These are phyloP conservation scores for Candida morakotiae DNA, from an alignment of 805 yeast genomes.

Conservation along the genomic window DNA sequence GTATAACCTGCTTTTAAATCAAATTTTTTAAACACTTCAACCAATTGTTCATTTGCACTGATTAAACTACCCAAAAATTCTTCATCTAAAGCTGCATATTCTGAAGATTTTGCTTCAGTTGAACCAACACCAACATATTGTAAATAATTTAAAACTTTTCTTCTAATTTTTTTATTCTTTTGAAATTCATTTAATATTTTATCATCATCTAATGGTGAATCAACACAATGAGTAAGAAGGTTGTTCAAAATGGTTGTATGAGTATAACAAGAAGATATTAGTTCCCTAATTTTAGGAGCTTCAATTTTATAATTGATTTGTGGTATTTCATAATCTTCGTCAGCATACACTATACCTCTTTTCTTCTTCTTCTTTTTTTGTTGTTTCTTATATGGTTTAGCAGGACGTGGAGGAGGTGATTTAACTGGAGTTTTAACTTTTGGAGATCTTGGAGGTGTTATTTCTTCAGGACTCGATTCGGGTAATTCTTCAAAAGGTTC, in stretches of 20 bases:
- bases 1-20: constrained; percentile 50
- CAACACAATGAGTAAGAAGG: constrained; percentile 39
- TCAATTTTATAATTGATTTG: constrained; percentile 65
- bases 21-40: constrained; percentile 63
- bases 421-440: constrained; percentile 13
- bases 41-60: constrained; percentile 87
- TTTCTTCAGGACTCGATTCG: background rate
- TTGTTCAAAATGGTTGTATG: constrained; percentile 69
- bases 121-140: constrained; percentile 66
- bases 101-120: constrained; percentile 22
- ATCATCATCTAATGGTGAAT: constrained; percentile 59
- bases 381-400: constrained; percentile 16
- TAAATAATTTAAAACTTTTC: constrained; percentile 74
- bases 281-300: constrained; percentile 62
- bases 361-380: constrained; percentile 13
- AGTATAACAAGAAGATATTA: constrained; percentile 73
- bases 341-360: constrained; percentile 28
- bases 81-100: constrained; percentile 47
- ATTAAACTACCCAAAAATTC: constrained; percentile 85
- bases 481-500: background rate
- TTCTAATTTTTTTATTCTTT: constrained; percentile 68
- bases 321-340: constrained; percentile 58
- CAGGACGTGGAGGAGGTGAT: constrained; percentile 21
- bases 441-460: constrained; percentile 5
- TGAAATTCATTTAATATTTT: constrained; percentile 65